A percentile compares a stretch with the other conserved stretches of the same genome.
phyloP scores from a whole-genome alignment of 768 basidiomycete species.

The Russula sp. region DNA sequence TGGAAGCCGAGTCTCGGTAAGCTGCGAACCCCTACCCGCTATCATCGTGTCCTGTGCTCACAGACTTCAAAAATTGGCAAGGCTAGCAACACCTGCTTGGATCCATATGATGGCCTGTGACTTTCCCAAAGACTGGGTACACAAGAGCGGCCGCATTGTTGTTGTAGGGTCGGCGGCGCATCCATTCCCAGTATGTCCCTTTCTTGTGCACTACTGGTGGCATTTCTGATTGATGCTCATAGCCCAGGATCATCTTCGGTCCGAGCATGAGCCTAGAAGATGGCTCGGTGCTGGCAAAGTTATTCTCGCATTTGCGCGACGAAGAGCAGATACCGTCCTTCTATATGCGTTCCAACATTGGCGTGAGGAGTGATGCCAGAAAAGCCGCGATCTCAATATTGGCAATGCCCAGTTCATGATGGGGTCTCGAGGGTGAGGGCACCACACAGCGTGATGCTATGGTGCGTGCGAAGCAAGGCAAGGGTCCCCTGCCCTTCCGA shows the following conservation, averaged over 20 bases:
- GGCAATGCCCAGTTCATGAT: slow-evolving; percentile 21
- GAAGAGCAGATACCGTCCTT: slow-evolving; percentile 27
- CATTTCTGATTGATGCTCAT: too few species aligned
- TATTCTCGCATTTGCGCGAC: slow-evolving; percentile 31
- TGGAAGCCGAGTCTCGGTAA: slow-evolving; percentile 19
- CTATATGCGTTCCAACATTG: slow-evolving; percentile 32
- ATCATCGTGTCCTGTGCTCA: neutral
- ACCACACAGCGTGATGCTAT: slow-evolving; percentile 24
- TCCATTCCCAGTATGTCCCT: slow-evolving; percentile 29
- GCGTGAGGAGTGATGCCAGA: slow-evolving; percentile 27
- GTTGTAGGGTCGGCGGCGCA: slow-evolving; percentile 34
- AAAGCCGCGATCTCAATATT: slow-evolving; percentile 22
- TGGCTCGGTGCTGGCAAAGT: slow-evolving; percentile 33
- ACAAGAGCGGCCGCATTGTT: slow-evolving; percentile 26
- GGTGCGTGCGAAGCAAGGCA: slow-evolving; percentile 22
- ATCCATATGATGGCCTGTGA: slow-evolving; percentile 20
- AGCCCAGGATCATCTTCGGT: slow-evolving; percentile 31
- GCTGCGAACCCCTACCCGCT: neutral
- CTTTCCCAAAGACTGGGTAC: slow-evolving; percentile 30
- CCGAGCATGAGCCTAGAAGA: slow-evolving; percentile 35
- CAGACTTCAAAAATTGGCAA: slow-evolving; percentile 22
- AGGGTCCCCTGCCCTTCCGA: too few species aligned
- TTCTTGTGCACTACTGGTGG: too few species aligned
- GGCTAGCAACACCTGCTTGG: slow-evolving; percentile 20
- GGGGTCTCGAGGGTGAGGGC: slow-evolving; percentile 20